Conservation (phyloP, 108 stramenopile genomes). For the Nitzschia sp. region DNA sequence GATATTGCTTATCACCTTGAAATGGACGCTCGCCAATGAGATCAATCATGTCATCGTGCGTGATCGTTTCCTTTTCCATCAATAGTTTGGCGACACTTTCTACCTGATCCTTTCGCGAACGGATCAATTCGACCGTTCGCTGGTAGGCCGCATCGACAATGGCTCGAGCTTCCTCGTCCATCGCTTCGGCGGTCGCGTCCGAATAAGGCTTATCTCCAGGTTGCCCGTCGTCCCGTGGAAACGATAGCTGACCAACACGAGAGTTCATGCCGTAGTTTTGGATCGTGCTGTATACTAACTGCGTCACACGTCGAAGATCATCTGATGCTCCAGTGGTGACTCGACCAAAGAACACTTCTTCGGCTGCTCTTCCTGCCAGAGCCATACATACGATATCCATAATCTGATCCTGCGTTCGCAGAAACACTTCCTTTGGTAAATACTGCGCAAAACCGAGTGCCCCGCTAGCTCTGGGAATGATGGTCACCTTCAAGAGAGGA, state of each 20-base stretch:
- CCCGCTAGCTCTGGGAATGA: conserved; percentile 90
- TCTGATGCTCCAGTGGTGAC: conserved; percentile 96
- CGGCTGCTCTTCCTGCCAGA: conserved; percentile 93
- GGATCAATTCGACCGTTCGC: conserved; percentile 79
- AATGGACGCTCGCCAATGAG: conserved; percentile 93
- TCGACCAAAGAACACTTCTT: conserved; percentile 91
- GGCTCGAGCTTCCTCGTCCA: conserved; percentile 93
- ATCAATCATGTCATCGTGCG: conserved; percentile 92
- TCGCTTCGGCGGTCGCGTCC: conserved; percentile 92
- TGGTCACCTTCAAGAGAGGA: conserved; percentile 96
- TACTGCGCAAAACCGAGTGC: conserved; percentile 97
- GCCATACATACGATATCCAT: conserved; percentile 98
- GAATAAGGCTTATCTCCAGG: conserved; percentile 91
- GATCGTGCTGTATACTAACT: conserved; percentile 93
- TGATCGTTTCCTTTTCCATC: conserved; percentile 96
- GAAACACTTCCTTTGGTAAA: conserved; percentile 92
- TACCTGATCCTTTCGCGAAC: conserved; percentile 79
- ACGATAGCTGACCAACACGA: conserved; percentile 92
- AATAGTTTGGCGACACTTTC: conserved; percentile 83
- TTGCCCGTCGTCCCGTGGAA: conserved; percentile 78
- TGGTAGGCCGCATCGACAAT: conserved; percentile 92
- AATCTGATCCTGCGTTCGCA: conserved; percentile 86
- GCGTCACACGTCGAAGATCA: conserved; percentile 92
- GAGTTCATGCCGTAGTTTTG: conserved; percentile 95
- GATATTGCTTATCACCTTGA: conserved; percentile 72